Base-by-base conservation (phyloP, 2,329 filamentous ascomycete genomes). In the Phialophora expanda region DNA sequence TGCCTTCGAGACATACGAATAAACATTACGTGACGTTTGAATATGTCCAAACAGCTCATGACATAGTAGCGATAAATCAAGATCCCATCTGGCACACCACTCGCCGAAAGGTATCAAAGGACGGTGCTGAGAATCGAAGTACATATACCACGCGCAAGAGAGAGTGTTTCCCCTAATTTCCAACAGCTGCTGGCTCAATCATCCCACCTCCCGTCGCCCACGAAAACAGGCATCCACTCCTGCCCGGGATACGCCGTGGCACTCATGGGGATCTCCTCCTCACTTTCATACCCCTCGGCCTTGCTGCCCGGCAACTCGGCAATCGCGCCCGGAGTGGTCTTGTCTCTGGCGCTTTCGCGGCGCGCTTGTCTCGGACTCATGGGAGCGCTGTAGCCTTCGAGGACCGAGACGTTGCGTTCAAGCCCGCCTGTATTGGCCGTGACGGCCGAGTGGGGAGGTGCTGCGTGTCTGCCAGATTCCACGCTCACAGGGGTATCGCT, bases 201-300 rank as follows among this genome's bases (percentile, higher is more conserved):
- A 34, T 55, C 53, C 53, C 53, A 55, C 17, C 53, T 55, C 24
- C 53, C 70, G 61, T 71, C 69, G 11, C 62, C 66, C 1, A 69
- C 64, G 60, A 70, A 69, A 5, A 69, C 67, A 28, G 71, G 71
- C 62, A 69, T 66, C 67, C 67, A 67, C 53, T 69, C 68, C 50
- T 70, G 66, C 9, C 81, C 81, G 1, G 81, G 81, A 70, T 82
- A 83, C 20, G 80, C 75, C 1, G 81, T 82, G n/a, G 79, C 78
- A 5, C 78, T 80, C 80, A 83, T 83, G 26, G 79, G 66, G 34
- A 82, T 77, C 62, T 82, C 79, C 56, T 83, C 81, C 30, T 78
- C 79, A 12, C 75, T 77, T 64, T 79, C 75, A 58, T 80, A 71
- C 74, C 48, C 72, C 70, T 6, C 74, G 69, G 55, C 76, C 68